Base-by-base conservation (phyloP, 2,329 filamentous ascomycete genomes). In the Stromatinia cepivora region DNA sequence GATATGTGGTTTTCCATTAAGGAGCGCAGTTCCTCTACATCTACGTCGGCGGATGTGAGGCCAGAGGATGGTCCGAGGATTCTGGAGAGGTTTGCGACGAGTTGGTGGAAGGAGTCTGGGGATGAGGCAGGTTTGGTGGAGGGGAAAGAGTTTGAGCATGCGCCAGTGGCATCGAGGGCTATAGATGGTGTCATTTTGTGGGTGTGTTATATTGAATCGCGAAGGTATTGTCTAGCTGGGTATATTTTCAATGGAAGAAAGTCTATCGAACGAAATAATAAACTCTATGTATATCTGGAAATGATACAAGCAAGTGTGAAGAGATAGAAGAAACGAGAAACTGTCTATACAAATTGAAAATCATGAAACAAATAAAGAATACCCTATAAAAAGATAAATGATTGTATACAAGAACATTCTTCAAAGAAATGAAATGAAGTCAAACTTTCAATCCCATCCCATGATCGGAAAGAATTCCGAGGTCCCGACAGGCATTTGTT, bases 41-140 rank as follows among this genome's bases (percentile, higher is more conserved):
- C 88, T 73, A 97, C 88, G 78, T 95, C 92, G 56, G 89, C 90
- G 46, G 91, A 95, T 71, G 91, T 89, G 75, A 97, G 85, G 4
- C 93, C 93, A 17, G 91, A 95, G 70, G 88, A 92, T 4, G 92
- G 90, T 3, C 93, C 93, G 7, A 97, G 85, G 34, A 87, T 88
- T 68, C 85, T 82, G 76, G 90, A 93, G 75, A 97, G 86, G n/a
- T 87, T 87, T 70, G 86, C 77, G 68, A 96, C 91, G 58, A 97
- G 88, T 66, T 83, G 79, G 50, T 93, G 86, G 78, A 96, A 95
- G 17, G 79, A 79, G 74, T 85, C 81, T 70, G 75, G 75, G 42
- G 56, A 5, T 17, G 34, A 54, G 1, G 84, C 82, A 28, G 61
- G 0, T 58, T 58, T 66, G 25, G 5, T 58, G 20, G 52, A n/a